Evolutionary conservation across 352 stramenopile genomes (phyloP).

Genomic region (Phytopythium helicoides): DNA sequence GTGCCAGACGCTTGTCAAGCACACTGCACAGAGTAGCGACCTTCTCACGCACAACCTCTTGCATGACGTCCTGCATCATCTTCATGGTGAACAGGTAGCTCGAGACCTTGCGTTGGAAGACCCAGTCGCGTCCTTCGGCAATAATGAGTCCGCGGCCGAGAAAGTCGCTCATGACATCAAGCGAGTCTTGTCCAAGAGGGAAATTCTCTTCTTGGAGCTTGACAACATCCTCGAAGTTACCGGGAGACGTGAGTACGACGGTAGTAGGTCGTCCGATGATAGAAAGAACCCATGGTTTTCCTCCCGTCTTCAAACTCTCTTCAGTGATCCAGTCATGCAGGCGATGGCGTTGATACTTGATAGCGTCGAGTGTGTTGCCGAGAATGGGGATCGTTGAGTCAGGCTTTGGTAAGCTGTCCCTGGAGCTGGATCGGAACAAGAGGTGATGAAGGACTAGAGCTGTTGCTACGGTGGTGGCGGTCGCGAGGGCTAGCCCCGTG

Average conservation of each 20-base stretch:
- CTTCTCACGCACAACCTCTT: constrained; percentile 29
- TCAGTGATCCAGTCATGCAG: constrained; percentile 55
- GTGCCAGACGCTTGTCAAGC: constrained; percentile 14
- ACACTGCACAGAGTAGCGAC: constrained; percentile 23
- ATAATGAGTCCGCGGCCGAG: constrained; percentile 57
- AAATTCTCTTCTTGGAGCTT: constrained; percentile 68
- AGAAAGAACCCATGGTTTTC: constrained; percentile 32
- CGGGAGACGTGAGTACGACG: constrained; percentile 36
- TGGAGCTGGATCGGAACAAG: background rate
- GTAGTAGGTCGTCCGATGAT: constrained; percentile 27
- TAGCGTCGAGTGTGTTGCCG: constrained; percentile 45
- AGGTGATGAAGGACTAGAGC: background rate
- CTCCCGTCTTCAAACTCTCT: constrained; percentile 20
- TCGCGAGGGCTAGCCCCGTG: background rate
- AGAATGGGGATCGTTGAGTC: constrained; percentile 26
- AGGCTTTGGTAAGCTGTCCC: background rate
- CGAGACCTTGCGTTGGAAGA: constrained; percentile 68
- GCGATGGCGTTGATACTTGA: constrained; percentile 38
- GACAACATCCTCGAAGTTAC: constrained; percentile 45
- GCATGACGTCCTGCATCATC: constrained; percentile 46
- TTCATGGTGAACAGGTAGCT: constrained; percentile 83
- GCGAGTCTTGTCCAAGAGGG: constrained; percentile 36
- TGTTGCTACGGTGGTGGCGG: background rate
- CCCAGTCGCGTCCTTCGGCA: constrained; percentile 41
- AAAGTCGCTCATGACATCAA: constrained; percentile 39